Conservation (phyloP, 768 basidiomycete species). For the Amanita rubescens region DNA sequence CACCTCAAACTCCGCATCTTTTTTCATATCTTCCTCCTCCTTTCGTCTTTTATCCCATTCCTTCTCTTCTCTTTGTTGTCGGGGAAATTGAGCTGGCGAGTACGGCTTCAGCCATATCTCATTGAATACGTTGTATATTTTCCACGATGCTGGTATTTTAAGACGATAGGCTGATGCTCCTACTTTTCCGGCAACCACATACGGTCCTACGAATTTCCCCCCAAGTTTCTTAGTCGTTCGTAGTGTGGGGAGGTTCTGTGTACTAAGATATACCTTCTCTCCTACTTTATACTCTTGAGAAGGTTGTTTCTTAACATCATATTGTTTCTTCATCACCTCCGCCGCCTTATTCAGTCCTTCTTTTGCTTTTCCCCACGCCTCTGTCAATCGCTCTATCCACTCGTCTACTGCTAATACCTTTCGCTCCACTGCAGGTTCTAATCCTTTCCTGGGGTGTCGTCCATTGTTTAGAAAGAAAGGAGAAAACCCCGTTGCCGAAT, state of each 20-base stretch:
- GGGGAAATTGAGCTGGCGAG: no score
- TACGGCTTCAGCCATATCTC: background rate
- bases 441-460: slow-evolving; percentile 13
- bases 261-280: background rate
- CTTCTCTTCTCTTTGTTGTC: background rate
- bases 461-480: slow-evolving; percentile 23
- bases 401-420: no score
- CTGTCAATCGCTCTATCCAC: no score
- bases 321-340: background rate
- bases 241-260: background rate
- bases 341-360: background rate
- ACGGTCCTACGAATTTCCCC: background rate
- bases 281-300: background rate
- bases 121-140: background rate
- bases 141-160: background rate
- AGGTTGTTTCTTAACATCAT: background rate
- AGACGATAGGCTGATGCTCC: background rate
- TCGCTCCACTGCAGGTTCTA: no score
- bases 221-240: background rate
- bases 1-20: background rate
- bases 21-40: background rate
- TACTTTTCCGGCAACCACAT: background rate
- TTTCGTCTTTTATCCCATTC: background rate
- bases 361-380: background rate
- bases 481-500: slow-evolving; percentile 10